Evolutionary conservation across 1,284 basidiomycete genomes (phyloP).

Genomic region (Laetiporus sulphureus): DNA sequence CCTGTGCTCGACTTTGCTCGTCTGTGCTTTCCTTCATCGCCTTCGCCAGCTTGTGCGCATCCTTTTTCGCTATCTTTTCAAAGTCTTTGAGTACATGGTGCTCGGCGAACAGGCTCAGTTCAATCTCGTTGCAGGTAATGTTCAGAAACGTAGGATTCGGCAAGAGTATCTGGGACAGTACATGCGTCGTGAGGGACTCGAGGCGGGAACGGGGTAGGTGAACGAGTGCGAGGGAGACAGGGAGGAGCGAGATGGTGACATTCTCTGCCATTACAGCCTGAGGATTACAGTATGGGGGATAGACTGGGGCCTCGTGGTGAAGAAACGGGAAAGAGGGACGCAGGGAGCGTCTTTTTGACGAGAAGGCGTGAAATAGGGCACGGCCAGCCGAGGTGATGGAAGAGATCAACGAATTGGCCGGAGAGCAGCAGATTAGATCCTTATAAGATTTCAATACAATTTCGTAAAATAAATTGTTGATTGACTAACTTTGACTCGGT

Average conservation of each 20-base stretch:
- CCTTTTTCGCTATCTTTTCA: slow-evolving; percentile 51
- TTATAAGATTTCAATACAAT: no score
- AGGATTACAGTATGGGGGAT: slow-evolving; percentile 1
- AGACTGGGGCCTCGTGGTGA: not conserved
- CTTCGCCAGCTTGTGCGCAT: slow-evolving; percentile 40
- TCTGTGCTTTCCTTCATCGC: slow-evolving; percentile 21
- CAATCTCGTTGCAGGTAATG: slow-evolving; percentile 68
- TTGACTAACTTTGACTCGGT: no score
- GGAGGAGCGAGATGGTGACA: slow-evolving; percentile 62
- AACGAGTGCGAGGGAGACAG: slow-evolving; percentile 62
- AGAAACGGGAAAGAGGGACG: slow-evolving; percentile 2
- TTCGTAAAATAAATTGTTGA: no score
- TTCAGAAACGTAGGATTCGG: slow-evolving; percentile 63
- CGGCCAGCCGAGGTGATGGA: slow-evolving; percentile 2
- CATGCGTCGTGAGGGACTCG: slow-evolving; percentile 46
- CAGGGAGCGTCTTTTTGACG: not conserved
- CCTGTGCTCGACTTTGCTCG: slow-evolving; percentile 1
- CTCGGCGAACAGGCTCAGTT: slow-evolving; percentile 69
- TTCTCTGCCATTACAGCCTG: slow-evolving; percentile 18
- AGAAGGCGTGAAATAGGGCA: slow-evolving; percentile 1
- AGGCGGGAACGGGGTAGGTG: slow-evolving; percentile 63
- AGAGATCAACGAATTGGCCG: not conserved
- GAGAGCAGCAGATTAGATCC: no score
- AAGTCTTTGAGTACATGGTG: slow-evolving; percentile 51
- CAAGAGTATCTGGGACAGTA: slow-evolving; percentile 63